Evolutionary conservation across 2,329 filamentous ascomycete species (phyloP).

Genomic region (Pseudogymnoascus sp.): DNA sequence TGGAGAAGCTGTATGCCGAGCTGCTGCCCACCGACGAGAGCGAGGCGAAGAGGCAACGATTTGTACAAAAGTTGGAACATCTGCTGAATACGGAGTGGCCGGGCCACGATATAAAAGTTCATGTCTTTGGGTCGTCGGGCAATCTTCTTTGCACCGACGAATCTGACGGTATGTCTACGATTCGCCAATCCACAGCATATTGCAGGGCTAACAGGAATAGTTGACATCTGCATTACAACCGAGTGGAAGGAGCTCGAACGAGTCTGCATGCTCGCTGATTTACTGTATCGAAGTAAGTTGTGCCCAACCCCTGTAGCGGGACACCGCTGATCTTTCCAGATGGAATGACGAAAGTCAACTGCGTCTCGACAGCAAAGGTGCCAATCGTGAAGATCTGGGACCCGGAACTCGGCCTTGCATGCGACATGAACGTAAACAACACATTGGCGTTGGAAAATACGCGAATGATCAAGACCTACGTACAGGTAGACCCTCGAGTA

Average conservation of each 20-base stretch:
- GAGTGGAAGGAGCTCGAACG: conserved; percentile 78
- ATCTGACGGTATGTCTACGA: conserved; percentile 70
- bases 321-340: conserved; percentile 47
- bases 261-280: conserved; percentile 83
- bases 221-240: conserved; percentile 96
- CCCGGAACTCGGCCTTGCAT: conserved; percentile 78
- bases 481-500: conserved; percentile 84
- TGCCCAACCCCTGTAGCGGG: not conserved
- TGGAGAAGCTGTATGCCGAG: conserved; percentile 75
- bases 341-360: conserved; percentile 94
- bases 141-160: conserved; percentile 92
- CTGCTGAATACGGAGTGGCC: conserved; percentile 90
- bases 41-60: conserved; percentile 63
- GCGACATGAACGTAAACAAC: conserved; percentile 99
- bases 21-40: conserved; percentile 77
- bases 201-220: conserved; percentile 39
- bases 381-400: conserved; percentile 99
- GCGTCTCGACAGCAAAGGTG: conserved; percentile 89
- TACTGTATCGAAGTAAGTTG: conserved; percentile 72
- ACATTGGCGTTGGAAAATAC: conserved; percentile 92
- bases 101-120: conserved; percentile 78
- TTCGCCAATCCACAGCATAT: not conserved
- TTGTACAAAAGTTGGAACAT: conserved; percentile 81
- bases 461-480: conserved; percentile 94
- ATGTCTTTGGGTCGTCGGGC: conserved; percentile 96